Conservation (phyloP, 441 rosid genomes). For the Populus hybrid region DNA sequence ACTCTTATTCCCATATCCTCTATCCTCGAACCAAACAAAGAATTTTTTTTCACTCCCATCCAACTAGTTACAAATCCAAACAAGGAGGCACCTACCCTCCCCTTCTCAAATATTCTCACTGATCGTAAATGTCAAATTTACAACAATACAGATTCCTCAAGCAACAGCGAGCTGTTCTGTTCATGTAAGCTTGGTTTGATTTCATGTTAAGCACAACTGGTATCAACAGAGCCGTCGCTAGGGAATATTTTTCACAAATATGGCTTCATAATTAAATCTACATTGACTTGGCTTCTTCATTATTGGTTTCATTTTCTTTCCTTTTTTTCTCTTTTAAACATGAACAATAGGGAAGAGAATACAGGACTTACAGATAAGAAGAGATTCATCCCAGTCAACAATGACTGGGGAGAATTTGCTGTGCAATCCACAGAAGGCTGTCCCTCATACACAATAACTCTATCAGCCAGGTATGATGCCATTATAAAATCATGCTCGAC, state of each 20-base stretch:
- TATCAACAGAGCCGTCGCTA: too few relatives aligned
- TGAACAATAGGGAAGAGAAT: not conserved
- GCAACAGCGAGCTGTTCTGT: not conserved
- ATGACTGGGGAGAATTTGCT: constrained; percentile 89
- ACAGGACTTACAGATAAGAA: constrained; percentile 75
- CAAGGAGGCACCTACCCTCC: not conserved
- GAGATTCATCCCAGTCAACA: constrained; percentile 95
- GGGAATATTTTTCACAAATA: too few relatives aligned
- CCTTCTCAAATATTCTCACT: not conserved
- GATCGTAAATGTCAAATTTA: not conserved
- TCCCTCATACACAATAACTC: constrained; percentile 96
- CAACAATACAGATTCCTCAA: not conserved
- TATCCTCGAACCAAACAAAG: too few relatives aligned
- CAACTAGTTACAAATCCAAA: not conserved
- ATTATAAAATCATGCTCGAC: constrained; percentile 98
- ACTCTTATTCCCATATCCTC: not conserved
- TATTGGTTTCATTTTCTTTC: not conserved
- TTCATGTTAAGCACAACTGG: too few relatives aligned
- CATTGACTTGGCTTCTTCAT: not conserved
- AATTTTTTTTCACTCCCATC: too few relatives aligned
- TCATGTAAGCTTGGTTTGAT: too few relatives aligned
- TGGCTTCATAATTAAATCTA: not conserved
- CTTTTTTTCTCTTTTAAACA: not conserved
- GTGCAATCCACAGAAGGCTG: constrained; percentile 75
- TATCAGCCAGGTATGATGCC: constrained; percentile 92